Evolutionary conservation across 441 rosid species (phyloP), one percentile per base, ranked within the genome.

Genomic region (Jatropha multifida): DNA sequence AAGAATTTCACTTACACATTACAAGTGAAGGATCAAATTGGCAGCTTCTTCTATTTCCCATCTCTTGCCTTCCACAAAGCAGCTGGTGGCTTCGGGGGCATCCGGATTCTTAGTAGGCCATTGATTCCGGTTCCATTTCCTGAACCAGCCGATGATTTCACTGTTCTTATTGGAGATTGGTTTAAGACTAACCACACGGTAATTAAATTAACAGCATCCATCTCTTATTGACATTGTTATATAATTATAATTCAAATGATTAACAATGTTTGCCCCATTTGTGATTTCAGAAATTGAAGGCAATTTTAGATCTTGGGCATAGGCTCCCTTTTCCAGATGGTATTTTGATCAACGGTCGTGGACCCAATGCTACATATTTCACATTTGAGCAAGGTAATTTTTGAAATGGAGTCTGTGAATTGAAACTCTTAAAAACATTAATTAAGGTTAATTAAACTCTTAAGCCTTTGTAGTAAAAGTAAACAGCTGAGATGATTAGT

Each of bases 41-140:
- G 98, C 17, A 94, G 96, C 78, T 94, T 87, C 73, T 94, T 82
- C 81, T 94, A 94, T 82, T 92, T 85, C 83, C 97, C 98, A 5
- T 89, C 98, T n/a, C 97, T 94, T 38, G 93, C 84, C 0, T 90
- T 92, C 84, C 98, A 94, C 85, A 94, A 94, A 80, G 97, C 98
- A 0, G 96, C 97, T 0, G 98, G 98, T 49, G 98, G 91, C 14
- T 94, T 92, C 18, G 97, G 98, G 1, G 96, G 93, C 38, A 85
- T 94, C 79, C 79, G 93, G 76, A 88, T 94, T 83, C 92, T 87
- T 9, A 93, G 96, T 80, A 82, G 98, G 60, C 96, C 96, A 0
- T 44, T 78, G 23, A 94, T 94, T 73, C 97, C 99, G 1, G 96
- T 95, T 59, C 99, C 99, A 0, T 95, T 91, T 70, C 83, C 85